Evolutionary conservation across 2,329 filamentous ascomycete genomes (phyloP).

Genomic region (Fusarium devonianum): DNA sequence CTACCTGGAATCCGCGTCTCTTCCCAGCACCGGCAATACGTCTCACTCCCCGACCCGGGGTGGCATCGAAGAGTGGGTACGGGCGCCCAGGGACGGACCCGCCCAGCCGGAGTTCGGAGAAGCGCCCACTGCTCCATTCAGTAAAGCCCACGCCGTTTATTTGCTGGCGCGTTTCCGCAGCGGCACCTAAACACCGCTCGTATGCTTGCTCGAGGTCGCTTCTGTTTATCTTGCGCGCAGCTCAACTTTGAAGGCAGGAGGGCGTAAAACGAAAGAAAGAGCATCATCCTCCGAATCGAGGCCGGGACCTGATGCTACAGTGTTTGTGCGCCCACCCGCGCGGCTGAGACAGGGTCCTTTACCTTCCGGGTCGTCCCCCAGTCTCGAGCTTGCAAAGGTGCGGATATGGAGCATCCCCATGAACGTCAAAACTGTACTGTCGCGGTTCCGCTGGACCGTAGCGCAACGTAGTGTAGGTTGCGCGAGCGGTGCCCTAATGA

Average conservation of each 20-base stretch:
- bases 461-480: conserved; percentile 25
- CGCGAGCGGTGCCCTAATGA: conserved; percentile 3
- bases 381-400: conserved; percentile 8
- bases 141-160: conserved; percentile 20
- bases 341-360: conserved; percentile 21
- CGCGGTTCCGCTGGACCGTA: conserved; percentile 41
- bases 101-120: conserved; percentile 38
- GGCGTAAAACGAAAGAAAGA: neutral
- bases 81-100: conserved; percentile 30
- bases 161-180: conserved; percentile 12
- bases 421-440: conserved; percentile 12
- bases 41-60: conserved; percentile 32
- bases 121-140: conserved; percentile 27
- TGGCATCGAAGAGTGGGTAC: conserved; percentile 28
- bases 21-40: conserved; percentile 11
- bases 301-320: neutral
- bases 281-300: neutral
- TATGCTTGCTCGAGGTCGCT: neutral
- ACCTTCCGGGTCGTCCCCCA: conserved; percentile 21
- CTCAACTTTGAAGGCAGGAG: neutral
- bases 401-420: conserved; percentile 19
- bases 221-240: neutral
- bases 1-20: conserved; percentile 17
- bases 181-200: conserved; percentile 8
- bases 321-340: neutral